Evolutionary conservation across 2,329 filamentous ascomycete genomes (phyloP), one percentile per base, ranked within the genome.

Genomic region (Pyrenophora tritici-repentis): DNA sequence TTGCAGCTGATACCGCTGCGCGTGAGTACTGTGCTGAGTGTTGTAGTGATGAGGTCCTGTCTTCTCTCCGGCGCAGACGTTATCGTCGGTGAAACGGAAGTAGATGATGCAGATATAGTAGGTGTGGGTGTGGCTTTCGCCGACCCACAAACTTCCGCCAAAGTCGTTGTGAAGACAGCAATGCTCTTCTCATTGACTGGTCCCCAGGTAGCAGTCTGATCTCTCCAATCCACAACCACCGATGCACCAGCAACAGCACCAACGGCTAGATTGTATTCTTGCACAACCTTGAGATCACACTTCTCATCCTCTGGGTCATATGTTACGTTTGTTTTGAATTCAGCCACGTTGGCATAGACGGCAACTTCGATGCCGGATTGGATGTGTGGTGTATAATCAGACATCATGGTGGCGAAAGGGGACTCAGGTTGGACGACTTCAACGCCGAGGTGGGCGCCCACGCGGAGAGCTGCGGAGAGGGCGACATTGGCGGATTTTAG

Each of bases 161-260:
- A 58, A 0, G 78, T 81, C 0, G 82, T 85, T 58, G 78, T 82
- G 57, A 76, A 85, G 34, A 86, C 72, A 0, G 82, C 79, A 2
- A 79, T 73, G 9, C 76, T 74, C 0, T 77, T 80, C 16, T 69
- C 62, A 0, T 79, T 76, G 0, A 73, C 64, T 0, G 81, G 81
- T 0, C 82, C 83, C 79, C 80, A 86, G 0, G 75, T 78, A 12
- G 77, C 59, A 0, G 59, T 55, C 4, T 46, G 34, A 17, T 26
- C 20, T 4, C 26, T 2, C 1, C 31, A 17, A 1, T 66, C 68
- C 4, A 83, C 42, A 2, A 68, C 75, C 0, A 85, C 58, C 0
- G 79, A 80, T 0, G 81, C 82, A 1, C 83, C 83, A 4, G 81
- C 81, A 1, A 72, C 74, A 4, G 80, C 83, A 13, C 83, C 83